phyloP scores from a whole-genome alignment of 768 basidiomycete species.

The Kwoniella botswanensis region DNA sequence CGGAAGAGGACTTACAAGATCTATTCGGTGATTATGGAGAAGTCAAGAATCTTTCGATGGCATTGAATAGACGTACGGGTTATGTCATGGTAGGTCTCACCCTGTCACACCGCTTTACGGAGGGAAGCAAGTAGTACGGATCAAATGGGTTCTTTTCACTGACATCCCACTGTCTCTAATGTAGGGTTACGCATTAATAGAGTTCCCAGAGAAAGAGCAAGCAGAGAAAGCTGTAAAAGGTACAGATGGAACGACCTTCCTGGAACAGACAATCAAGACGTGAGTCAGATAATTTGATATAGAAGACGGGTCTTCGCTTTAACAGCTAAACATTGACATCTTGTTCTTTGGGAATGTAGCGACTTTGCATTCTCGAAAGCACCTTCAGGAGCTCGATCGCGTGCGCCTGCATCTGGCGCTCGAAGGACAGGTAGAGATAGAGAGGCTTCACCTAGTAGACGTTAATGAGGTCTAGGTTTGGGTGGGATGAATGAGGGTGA shows the following conservation, averaged over 20 bases:
- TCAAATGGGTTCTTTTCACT: no score
- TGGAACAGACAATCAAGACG: slow-evolving; percentile 83
- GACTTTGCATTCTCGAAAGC: slow-evolving; percentile 52
- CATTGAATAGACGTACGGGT: slow-evolving; percentile 93
- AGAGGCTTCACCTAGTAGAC: slow-evolving; percentile 38
- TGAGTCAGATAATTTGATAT: slow-evolving; percentile 31
- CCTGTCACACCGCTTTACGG: background rate
- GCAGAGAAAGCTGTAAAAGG: slow-evolving; percentile 92
- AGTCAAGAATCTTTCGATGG: slow-evolving; percentile 96
- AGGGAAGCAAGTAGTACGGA: no score
- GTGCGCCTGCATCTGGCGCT: slow-evolving; percentile 7
- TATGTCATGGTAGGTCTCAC: slow-evolving; percentile 83
- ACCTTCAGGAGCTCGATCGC: slow-evolving; percentile 35
- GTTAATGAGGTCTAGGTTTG: slow-evolving; percentile 19
- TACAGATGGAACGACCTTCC: slow-evolving; percentile 76
- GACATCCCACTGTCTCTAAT: no score
- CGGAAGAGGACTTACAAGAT: slow-evolving; percentile 95
- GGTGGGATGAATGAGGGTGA: background rate
- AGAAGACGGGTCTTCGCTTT: no score
- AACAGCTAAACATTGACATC: background rate
- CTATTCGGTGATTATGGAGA: slow-evolving; percentile 96
- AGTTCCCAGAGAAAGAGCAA: slow-evolving; percentile 93
- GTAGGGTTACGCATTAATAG: slow-evolving; percentile 96
- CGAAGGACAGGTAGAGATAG: slow-evolving; percentile 41
- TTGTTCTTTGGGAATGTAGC: slow-evolving; percentile 11